Evolutionary conservation across 106 monocot genomes (phyloP).

Genomic region (Narthecium ossifragum): DNA sequence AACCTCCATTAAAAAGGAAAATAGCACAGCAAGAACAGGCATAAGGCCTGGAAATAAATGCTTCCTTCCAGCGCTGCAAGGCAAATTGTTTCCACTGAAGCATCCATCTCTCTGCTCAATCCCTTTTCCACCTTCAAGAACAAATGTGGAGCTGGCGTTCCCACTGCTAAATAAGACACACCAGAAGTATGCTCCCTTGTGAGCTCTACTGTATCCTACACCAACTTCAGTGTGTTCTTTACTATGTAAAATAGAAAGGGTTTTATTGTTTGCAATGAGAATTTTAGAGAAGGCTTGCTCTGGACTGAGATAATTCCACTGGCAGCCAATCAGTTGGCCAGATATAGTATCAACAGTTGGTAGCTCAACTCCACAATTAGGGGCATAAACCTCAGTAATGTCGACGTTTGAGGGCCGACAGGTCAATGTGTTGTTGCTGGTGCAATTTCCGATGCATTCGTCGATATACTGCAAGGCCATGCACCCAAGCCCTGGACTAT

Average conservation of each 20-base stretch:
- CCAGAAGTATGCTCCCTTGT: slow-evolving; percentile 53
- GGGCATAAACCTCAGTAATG: slow-evolving; percentile 77
- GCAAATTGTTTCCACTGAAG: slow-evolving; percentile 48
- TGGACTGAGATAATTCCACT: slow-evolving; percentile 27
- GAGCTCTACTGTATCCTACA: slow-evolving; percentile 33
- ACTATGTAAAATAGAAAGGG: slow-evolving; percentile 25
- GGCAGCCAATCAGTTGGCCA: slow-evolving; percentile 45
- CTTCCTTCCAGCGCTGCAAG: slow-evolving; percentile 34
- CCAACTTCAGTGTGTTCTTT: slow-evolving; percentile 60
- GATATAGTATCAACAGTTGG: slow-evolving; percentile 51
- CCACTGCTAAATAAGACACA: slow-evolving; percentile 59
- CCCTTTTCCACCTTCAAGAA: slow-evolving; percentile 63
- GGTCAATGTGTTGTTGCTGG: slow-evolving; percentile 30
- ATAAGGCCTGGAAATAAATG: not conserved
- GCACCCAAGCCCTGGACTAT: slow-evolving; percentile 72
- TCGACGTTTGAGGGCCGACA: slow-evolving; percentile 47
- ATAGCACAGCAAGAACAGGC: not conserved
- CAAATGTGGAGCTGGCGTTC: slow-evolving; percentile 42
- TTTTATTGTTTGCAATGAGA: slow-evolving; percentile 22
- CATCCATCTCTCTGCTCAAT: slow-evolving; percentile 61
- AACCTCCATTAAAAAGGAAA: slow-evolving; percentile 3
- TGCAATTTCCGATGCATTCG: slow-evolving; percentile 54
- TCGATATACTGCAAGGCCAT: slow-evolving; percentile 80
- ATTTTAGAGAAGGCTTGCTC: slow-evolving; percentile 32
- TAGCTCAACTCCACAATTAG: slow-evolving; percentile 79